Percentiles rank a stretch among this genome's conserved stretches.
Evolutionary conservation across 2,329 filamentous ascomycete genomes (phyloP).

Genomic region (Verticillium nonalfalfae): DNA sequence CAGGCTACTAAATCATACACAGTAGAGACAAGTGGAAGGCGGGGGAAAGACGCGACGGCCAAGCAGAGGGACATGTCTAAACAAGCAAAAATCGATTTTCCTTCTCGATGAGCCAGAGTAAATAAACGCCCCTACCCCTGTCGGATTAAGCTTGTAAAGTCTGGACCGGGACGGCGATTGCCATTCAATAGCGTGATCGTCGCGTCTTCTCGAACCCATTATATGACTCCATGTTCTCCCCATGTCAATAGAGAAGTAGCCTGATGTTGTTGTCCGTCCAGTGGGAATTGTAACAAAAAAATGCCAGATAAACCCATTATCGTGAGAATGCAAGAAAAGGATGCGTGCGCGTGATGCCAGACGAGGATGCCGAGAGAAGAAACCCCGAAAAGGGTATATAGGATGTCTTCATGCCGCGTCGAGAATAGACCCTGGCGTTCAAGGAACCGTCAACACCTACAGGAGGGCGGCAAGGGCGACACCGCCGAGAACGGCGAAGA

Average conservation of each 20-base stretch:
- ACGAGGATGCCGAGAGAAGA: neutral
- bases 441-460: neutral
- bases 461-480: conserved; percentile 10
- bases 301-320: neutral
- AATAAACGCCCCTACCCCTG: neutral
- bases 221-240: neutral
- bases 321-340: neutral
- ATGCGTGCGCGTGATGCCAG: neutral
- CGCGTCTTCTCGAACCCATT: neutral
- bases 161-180: neutral
- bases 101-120: neutral
- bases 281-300: neutral
- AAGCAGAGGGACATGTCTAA: neutral
- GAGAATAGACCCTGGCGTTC: neutral
- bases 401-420: neutral
- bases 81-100: neutral
- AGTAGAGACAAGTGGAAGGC: neutral
- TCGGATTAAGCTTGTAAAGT: neutral
- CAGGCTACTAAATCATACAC: neutral
- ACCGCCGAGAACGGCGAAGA: conserved; percentile 12
- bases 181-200: neutral
- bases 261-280: neutral
- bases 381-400: neutral
- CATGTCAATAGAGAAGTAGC: neutral
- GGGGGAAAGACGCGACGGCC: neutral